These are phyloP conservation scores for Aureobasidium sp. DNA, from an alignment of 2,329 filamentous ascomycete genomes.

Conservation along the genomic window DNA sequence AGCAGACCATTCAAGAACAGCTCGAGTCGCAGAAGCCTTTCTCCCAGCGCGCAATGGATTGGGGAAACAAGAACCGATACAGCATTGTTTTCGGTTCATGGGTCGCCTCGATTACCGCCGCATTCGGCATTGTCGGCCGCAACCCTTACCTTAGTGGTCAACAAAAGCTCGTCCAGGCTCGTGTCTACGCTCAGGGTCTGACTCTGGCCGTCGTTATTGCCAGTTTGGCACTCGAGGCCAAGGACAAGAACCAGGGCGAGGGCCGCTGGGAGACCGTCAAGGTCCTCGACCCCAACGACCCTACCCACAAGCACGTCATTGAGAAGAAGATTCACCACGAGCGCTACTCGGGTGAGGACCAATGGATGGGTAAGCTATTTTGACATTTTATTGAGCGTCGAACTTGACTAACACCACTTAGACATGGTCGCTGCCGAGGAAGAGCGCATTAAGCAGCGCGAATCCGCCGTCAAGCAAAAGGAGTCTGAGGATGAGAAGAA, in stretches of 20 bases:
- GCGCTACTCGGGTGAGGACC: conserved; percentile 78
- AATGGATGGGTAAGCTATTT: conserved; percentile 70
- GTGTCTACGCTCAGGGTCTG: conserved; percentile 87
- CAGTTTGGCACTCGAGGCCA: conserved; percentile 73
- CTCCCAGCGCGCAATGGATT: conserved; percentile 59
- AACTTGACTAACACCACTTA: conserved; percentile 26
- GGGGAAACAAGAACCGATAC: conserved; percentile 76
- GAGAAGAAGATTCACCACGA: conserved; percentile 86
- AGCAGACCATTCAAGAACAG: conserved; percentile 50
- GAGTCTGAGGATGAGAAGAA: conserved; percentile 23
- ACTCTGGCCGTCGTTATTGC: conserved; percentile 79
- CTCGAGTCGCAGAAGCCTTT: conserved; percentile 50
- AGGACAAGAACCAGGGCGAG: conserved; percentile 67
- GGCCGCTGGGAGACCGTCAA: conserved; percentile 80
- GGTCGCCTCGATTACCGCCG: conserved; percentile 70
- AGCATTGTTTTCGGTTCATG: conserved; percentile 75
- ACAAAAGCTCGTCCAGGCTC: conserved; percentile 90
- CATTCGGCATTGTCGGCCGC: conserved; percentile 68
- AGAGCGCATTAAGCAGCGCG: conserved; percentile 48
- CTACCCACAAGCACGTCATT: conserved; percentile 72
- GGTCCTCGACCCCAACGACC: conserved; percentile 73
- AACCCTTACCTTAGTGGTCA: conserved; percentile 65
- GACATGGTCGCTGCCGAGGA: conserved; percentile 82
- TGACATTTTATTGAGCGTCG: not conserved
- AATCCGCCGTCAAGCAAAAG: conserved; percentile 30